Conservation (phyloP, 192 early-diverging fungal species). For the Helicostylum pulchrum region DNA sequence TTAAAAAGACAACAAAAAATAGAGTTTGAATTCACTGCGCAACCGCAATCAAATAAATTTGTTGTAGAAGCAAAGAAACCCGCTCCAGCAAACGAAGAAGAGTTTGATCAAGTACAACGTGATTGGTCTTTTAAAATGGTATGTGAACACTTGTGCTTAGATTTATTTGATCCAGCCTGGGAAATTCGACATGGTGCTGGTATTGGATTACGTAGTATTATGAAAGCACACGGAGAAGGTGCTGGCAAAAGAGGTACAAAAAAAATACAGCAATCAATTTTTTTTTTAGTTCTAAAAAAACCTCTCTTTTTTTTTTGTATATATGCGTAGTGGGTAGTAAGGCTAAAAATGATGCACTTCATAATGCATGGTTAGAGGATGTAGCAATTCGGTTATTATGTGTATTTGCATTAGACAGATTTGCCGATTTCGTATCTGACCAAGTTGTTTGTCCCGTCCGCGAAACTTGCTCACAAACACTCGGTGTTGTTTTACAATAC, state of each 20-base stretch:
- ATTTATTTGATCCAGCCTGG: conserved; percentile 74
- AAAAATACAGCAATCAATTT: not conserved
- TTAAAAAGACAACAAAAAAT: not conserved
- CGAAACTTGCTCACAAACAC: conserved; percentile 86
- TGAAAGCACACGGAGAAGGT: conserved; percentile 83
- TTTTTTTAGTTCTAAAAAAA: not conserved
- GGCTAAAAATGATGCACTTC: conserved; percentile 55
- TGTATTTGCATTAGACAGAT: conserved; percentile 92
- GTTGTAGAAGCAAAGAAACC: conserved; percentile 69
- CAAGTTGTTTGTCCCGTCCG: conserved; percentile 94
- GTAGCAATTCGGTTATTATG: conserved; percentile 85
- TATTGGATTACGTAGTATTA: conserved; percentile 84
- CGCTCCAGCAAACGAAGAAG: conserved; percentile 11
- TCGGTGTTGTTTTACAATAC: conserved; percentile 70
- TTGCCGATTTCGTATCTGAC: conserved; percentile 95
- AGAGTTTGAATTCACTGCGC: conserved; percentile 55
- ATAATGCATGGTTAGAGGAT: conserved; percentile 86
- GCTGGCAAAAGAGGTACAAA: conserved; percentile 63
- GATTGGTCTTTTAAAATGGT: conserved; percentile 59
- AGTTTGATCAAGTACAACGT: conserved; percentile 32
- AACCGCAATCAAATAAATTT: conserved; percentile 58
- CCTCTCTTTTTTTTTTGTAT: not conserved
- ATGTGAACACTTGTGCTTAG: conserved; percentile 55
- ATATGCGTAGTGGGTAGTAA: not conserved
- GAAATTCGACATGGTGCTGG: conserved; percentile 95